These are phyloP conservation scores for Posidonia australis DNA, from an alignment of 106 monocot genomes.

Conservation along the genomic window DNA sequence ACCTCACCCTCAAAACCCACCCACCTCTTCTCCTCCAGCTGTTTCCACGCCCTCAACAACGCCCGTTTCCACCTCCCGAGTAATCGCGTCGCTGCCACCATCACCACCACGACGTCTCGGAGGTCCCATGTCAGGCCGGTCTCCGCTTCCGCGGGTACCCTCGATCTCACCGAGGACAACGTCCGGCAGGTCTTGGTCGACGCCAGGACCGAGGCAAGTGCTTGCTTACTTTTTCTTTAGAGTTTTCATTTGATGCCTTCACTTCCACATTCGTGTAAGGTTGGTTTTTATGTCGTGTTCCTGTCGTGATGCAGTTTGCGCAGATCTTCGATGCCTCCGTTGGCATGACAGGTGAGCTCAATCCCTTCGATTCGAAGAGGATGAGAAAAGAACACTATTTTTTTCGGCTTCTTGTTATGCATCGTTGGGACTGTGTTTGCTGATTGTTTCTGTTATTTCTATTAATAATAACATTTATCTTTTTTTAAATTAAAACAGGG, in stretches of 20 bases:
- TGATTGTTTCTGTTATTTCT: no score
- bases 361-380: neutral
- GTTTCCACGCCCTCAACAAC: neutral
- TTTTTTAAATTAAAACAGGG: conserved; percentile 33
- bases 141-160: conserved; percentile 12
- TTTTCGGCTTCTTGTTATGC: neutral
- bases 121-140: conserved; percentile 7
- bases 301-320: conserved; percentile 29
- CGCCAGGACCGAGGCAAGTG: conserved; percentile 46
- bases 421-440: no score
- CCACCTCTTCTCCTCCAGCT: neutral
- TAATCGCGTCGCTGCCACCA: neutral
- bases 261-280: neutral
- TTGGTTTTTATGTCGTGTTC: neutral
- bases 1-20: neutral
- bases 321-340: conserved; percentile 52
- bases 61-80: neutral
- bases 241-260: neutral
- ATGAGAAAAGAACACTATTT: neutral
- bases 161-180: conserved; percentile 69
- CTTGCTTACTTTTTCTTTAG: neutral
- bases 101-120: neutral
- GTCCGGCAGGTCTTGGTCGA: conserved; percentile 45
- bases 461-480: no score
- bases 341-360: conserved; percentile 45